Percentiles rank a stretch among this genome's conserved stretches.
Evolutionary conservation across 2,329 filamentous ascomycete genomes (phyloP).

Genomic region (Fusarium foetens): DNA sequence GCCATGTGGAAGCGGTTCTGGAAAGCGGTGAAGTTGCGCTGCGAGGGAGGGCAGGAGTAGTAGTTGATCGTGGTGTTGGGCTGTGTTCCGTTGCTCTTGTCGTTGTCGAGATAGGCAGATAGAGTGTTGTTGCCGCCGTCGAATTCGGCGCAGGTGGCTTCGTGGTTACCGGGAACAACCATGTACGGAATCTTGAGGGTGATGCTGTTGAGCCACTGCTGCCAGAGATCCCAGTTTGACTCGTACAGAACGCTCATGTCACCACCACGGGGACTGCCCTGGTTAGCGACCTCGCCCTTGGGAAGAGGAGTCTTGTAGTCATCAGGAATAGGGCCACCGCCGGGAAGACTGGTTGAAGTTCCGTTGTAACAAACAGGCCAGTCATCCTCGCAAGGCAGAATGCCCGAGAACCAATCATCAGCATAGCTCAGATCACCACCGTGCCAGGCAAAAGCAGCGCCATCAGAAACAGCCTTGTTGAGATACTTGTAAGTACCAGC

Average conservation of each 20-base stretch:
- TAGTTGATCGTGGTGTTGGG: background rate
- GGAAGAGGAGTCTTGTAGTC: background rate
- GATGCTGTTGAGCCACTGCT: constrained; percentile 5
- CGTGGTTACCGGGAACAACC: constrained; percentile 2
- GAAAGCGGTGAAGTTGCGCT: constrained; percentile 7
- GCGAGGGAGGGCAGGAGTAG: constrained; percentile 1
- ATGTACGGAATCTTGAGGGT: constrained; percentile 1
- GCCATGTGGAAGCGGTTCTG: constrained; percentile 9
- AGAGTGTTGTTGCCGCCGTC: background rate
- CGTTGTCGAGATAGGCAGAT: background rate
- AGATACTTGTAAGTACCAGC: constrained; percentile 1
- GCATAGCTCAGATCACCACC: constrained; percentile 9
- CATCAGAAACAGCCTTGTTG: background rate
- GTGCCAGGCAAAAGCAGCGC: background rate
- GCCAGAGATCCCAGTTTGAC: constrained; percentile 20
- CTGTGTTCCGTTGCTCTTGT: background rate
- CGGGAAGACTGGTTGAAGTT: background rate
- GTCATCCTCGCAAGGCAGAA: background rate
- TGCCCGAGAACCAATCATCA: constrained; percentile 7
- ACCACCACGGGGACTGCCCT: background rate
- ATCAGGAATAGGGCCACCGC: background rate
- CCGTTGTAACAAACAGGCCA: constrained; percentile 17
- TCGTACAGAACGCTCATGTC: constrained; percentile 2
- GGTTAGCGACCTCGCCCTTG: background rate
- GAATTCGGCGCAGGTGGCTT: background rate